Percentiles rank a stretch among this genome's conserved stretches.
Evolutionary conservation across 1,139 yeast species (phyloP).

Genomic region (Suhomyces choctaworum): DNA sequence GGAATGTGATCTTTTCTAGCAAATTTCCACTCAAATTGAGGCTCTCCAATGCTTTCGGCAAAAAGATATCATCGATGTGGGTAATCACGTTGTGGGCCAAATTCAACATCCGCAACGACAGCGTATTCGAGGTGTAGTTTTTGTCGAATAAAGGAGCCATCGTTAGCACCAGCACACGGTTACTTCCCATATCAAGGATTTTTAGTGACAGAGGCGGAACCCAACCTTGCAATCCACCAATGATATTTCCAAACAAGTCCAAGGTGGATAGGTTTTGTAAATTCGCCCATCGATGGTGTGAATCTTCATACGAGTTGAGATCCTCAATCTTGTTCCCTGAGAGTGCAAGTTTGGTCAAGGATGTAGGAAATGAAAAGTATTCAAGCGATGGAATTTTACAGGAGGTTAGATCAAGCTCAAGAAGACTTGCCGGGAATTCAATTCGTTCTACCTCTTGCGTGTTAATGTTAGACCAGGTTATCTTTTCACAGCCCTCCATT

Average conservation of each 20-base stretch:
- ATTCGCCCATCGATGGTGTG: constrained; percentile 23
- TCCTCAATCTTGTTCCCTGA: constrained; percentile 23
- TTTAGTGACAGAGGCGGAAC: constrained; percentile 25
- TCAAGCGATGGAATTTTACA: constrained; percentile 24
- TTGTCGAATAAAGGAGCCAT: constrained; percentile 7
- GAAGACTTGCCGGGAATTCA: constrained; percentile 21
- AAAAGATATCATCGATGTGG: constrained; percentile 3
- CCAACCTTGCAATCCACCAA: constrained; percentile 26
- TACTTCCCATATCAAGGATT: constrained; percentile 26
- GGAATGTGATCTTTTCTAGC: constrained; percentile 3
- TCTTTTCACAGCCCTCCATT: constrained; percentile 17
- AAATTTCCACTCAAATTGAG: constrained; percentile 8
- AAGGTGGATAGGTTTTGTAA: constrained; percentile 25
- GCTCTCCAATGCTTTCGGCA: constrained; percentile 6
- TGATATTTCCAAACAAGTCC: constrained; percentile 26
- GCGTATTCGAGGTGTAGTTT: constrained; percentile 1
- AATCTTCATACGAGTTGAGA: constrained; percentile 19
- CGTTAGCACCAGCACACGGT: constrained; percentile 12
- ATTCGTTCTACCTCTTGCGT: constrained; percentile 11
- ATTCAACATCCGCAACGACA: constrained; percentile 1
- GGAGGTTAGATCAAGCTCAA: constrained; percentile 22
- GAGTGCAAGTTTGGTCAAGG: constrained; percentile 24
- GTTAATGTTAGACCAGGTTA: constrained; percentile 7
- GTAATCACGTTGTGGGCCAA: constrained; percentile 6
- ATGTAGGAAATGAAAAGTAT: constrained; percentile 28